Percentiles rank a stretch among this genome's conserved stretches.
Evolutionary conservation across 441 rosid genomes (phyloP).

Genomic region (Gossypium gossypioides): DNA sequence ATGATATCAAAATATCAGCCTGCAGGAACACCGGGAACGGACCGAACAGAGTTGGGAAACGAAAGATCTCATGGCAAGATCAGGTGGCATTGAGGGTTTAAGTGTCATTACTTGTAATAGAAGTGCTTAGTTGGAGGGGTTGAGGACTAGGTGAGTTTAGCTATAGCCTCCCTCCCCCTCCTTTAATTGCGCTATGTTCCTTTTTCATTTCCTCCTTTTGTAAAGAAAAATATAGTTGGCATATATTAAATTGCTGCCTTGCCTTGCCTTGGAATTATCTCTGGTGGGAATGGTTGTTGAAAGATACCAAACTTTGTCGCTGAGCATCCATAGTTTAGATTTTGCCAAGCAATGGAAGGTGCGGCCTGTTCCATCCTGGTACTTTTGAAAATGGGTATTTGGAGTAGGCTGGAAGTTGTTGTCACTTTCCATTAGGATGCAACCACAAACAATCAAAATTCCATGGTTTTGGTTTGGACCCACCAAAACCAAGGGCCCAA

Average conservation of each 20-base stretch:
- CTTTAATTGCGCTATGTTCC: neutral
- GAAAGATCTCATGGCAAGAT: conserved; percentile 93
- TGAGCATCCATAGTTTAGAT: neutral
- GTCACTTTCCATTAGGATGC: neutral
- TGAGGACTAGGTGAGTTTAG: conserved; percentile 15
- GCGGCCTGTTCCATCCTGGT: neutral
- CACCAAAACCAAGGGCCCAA: neutral
- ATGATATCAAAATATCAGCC: conserved; percentile 43
- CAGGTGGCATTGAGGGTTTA: conserved; percentile 75
- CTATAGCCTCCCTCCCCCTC: neutral
- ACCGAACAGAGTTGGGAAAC: conserved; percentile 48
- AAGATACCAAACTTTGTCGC: conserved; percentile 8
- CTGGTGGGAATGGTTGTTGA: neutral
- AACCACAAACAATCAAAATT: neutral
- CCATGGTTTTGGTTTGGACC: neutral
- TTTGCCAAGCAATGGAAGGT: neutral
- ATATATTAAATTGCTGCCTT: conserved; percentile 8
- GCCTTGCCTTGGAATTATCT: neutral
- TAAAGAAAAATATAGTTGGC: conserved; percentile 21
- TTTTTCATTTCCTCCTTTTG: conserved; percentile 7
- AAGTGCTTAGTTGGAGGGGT: conserved; percentile 15
- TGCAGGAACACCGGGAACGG: conserved; percentile 54
- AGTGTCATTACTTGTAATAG: conserved; percentile 14
- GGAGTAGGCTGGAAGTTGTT: neutral
- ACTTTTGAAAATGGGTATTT: neutral